Conservation (phyloP, 192 early-diverging fungal genomes). For the Backusella mclennaniae region DNA sequence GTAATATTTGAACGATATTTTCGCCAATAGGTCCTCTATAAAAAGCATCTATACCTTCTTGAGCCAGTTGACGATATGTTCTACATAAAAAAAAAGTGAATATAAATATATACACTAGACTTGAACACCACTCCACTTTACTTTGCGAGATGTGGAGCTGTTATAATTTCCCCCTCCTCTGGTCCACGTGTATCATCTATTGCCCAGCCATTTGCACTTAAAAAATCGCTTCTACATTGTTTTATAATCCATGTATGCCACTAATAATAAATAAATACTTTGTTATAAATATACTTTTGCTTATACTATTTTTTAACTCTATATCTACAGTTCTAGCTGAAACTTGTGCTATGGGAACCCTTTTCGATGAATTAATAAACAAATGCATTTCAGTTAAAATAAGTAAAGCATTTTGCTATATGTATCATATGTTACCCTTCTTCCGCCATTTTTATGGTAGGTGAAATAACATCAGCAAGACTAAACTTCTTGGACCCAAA, state of each 20-base stretch:
- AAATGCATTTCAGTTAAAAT: neutral
- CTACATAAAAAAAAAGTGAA: slow-evolving; percentile 16
- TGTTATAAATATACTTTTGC: too few species aligned
- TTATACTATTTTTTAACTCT: too few species aligned
- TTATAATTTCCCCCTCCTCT: slow-evolving; percentile 56
- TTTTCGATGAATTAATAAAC: neutral
- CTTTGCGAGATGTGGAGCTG: slow-evolving; percentile 49
- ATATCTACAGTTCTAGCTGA: neutral
- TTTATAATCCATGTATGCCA: slow-evolving; percentile 13
- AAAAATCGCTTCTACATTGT: slow-evolving; percentile 25
- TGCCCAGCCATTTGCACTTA: slow-evolving; percentile 41
- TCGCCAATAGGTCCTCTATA: slow-evolving; percentile 66
- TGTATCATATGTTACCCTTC: slow-evolving; percentile 46
- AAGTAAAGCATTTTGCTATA: neutral
- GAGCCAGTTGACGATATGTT: slow-evolving; percentile 54
- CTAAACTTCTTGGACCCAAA: slow-evolving; percentile 64
- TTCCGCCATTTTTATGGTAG: slow-evolving; percentile 68
- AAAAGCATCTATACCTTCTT: slow-evolving; percentile 62
- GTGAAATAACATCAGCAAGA: slow-evolving; percentile 54
- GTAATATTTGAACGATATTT: slow-evolving; percentile 57
- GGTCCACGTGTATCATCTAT: slow-evolving; percentile 54
- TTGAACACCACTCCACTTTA: slow-evolving; percentile 18
- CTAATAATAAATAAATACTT: slow-evolving; percentile 27
- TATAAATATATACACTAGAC: neutral
- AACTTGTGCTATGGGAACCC: too few species aligned